These are phyloP conservation scores for Helotiales sp. DNA, from an alignment of 2,329 filamentous ascomycete species.

Conservation along the genomic window DNA sequence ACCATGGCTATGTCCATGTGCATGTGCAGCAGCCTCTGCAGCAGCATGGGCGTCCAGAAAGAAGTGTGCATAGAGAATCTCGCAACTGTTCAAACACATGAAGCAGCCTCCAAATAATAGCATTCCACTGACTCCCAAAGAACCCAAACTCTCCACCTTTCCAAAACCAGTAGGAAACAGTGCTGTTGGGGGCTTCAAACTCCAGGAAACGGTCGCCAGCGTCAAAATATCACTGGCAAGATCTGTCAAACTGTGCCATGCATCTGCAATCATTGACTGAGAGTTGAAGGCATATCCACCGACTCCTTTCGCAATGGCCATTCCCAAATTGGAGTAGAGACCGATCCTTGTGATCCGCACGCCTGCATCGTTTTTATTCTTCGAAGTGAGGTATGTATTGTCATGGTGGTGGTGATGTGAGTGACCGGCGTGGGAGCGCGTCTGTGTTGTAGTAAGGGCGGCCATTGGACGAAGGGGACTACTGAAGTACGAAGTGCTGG, in stretches of 20 bases:
- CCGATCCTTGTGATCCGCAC: constrained; percentile 93
- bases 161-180: constrained; percentile 91
- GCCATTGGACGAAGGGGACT: constrained; percentile 39
- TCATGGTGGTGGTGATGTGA: constrained; percentile 79
- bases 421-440: constrained; percentile 54
- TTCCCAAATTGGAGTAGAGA: constrained; percentile 85
- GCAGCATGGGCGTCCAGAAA: constrained; percentile 67
- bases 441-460: constrained; percentile 41
- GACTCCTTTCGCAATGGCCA: constrained; percentile 91
- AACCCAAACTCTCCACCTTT: constrained; percentile 96
- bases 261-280: constrained; percentile 90
- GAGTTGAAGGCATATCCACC: constrained; percentile 96
- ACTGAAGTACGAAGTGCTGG: constrained; percentile 14
- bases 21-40: constrained; percentile 57
- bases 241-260: constrained; percentile 93
- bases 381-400: constrained; percentile 79
- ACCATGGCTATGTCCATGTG: constrained; percentile 67
- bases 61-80: constrained; percentile 73
- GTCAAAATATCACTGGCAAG: constrained; percentile 95
- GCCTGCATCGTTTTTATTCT: constrained; percentile 87
- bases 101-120: constrained; percentile 87
- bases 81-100: constrained; percentile 81
- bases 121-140: constrained; percentile 89
- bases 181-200: constrained; percentile 80
- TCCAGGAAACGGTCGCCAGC: constrained; percentile 92